Base-by-base conservation (phyloP, 768 basidiomycete genomes). In the Pulveroboletus sp. region DNA sequence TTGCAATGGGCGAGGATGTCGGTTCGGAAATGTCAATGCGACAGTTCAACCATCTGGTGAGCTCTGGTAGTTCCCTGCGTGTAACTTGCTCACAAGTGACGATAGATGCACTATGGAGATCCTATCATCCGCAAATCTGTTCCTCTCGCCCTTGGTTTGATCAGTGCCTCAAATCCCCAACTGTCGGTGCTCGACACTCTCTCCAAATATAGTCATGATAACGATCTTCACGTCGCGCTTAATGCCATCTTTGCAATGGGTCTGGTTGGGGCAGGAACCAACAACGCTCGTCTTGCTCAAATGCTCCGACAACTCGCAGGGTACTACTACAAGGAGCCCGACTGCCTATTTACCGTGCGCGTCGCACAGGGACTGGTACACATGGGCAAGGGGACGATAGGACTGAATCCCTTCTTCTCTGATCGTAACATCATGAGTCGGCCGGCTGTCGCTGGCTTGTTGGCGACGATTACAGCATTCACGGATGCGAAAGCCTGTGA, bases 201-300 rank as follows among this genome's bases (percentile, higher is more conserved):
- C 11, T 98, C 95, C 6, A 95, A 95, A 69, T 99, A 99, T 73
- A 95, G 92, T 53, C 96, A 99, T 74, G 95, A 99, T 75, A 93
- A 89, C 61, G 96, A 99, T 70, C 83, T 98, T n/a, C 78, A 82
- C 38, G 96, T 99, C 9, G 96, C 95, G 0, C 80, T 92, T 44
- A 98, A 97, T 62, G 91, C 96, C 26, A 97, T 99, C 71, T 90
- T 98, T 60, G 94, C 94, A 3, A 97, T 99, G 95, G 96, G 96
- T 53, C 78, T 99, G 24, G 87, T 98, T 45, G 96, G 96, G 28
- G 95, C 95, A 2, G 96, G 96, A 30, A 93, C 93, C n/a, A 99
- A 99, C 71, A 98, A 99, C 58, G 96, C 96, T 13, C 84, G 93
- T 35, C 77, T 99, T 35, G 95, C 88, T 11, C 96, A 99, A 71